Evolutionary conservation across 345 rosid species (phyloP), one percentile per base, ranked within the genome.

Genomic region (Bruguiera sexangula): DNA sequence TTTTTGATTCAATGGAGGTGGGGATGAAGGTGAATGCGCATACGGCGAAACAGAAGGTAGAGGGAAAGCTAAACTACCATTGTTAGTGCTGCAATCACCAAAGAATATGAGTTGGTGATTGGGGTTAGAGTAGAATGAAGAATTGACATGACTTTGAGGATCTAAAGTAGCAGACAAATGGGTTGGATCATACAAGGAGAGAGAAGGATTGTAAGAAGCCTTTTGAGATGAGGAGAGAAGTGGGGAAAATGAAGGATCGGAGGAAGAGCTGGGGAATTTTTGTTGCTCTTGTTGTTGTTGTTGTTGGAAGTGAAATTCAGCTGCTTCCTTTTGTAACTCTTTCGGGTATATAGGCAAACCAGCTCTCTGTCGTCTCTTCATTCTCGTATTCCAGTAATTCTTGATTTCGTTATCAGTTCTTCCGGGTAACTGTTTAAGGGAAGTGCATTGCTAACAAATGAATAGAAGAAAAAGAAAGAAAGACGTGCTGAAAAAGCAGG

Each of bases 401-500:
- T 92, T 92, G 68, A 92, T 92, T 73, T 92, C 98, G 68, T 92
- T 92, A 63, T 92, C 96, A 5, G 98, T 92, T 71, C 98, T 62
- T 1, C 98, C 98, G 0, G 96, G 98, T 66, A 92, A 80, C 98
- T 89, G 80, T 60, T 8, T 3, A 18, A 29, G 59, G 59, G 60
- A 9, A 21, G 60, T 21, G 29, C 60, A 55, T 31, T 31, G 5
- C 5, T 21, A 26, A 46, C 1, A 24, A 62, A 60, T 31, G 58
- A 39, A 66, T 61, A n/a, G 61, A 6, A 22, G 60, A 22, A 20
- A 20, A 29, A 22, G 27, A 3, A 55, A 22, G 6, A 21, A 21
- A 54, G 13, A 21, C 22, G 21, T 8, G 8, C 19, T 10, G 19
- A 50, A 26, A 3, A 54, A 39, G 50, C 13, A 43, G 50, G 50